phyloP scores from a whole-genome alignment of 495 filamentous ascomycete species.

The Lentithecium fluviatile region DNA sequence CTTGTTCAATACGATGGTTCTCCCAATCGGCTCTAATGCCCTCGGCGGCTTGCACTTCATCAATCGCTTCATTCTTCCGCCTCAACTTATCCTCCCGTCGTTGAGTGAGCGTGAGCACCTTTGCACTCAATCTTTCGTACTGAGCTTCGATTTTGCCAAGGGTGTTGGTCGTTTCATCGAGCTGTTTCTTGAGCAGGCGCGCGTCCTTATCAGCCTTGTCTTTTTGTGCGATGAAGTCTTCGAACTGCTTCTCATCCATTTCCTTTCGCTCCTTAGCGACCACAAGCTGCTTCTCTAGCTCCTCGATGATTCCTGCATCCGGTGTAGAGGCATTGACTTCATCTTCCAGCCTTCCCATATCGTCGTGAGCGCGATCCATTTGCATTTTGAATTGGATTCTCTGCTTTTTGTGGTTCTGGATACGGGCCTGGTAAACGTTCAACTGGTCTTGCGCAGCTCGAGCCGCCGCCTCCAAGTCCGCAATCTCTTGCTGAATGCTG shows the following conservation, averaged over 20 bases:
- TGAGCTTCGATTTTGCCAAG: slow-evolving; percentile 47
- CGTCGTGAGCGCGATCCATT: slow-evolving; percentile 58
- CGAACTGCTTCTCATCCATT: slow-evolving; percentile 49
- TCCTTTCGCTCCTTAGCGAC: slow-evolving; percentile 54
- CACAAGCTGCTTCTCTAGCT: slow-evolving; percentile 53
- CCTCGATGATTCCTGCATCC: slow-evolving; percentile 62
- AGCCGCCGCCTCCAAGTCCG: slow-evolving; percentile 23
- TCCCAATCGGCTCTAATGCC: slow-evolving; percentile 49
- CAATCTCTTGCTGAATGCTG: slow-evolving; percentile 35
- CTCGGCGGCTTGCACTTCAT: slow-evolving; percentile 51
- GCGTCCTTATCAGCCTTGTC: slow-evolving; percentile 49
- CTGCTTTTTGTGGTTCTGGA: slow-evolving; percentile 47
- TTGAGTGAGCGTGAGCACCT: slow-evolving; percentile 51
- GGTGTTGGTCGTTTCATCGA: slow-evolving; percentile 46
- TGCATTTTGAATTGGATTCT: slow-evolving; percentile 54
- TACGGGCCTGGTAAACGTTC: slow-evolving; percentile 45
- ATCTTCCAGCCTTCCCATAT: slow-evolving; percentile 57
- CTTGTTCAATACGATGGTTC: slow-evolving; percentile 49
- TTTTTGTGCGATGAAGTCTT: slow-evolving; percentile 55
- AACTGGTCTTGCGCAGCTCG: slow-evolving; percentile 27
- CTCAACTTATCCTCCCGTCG: slow-evolving; percentile 55
- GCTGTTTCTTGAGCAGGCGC: slow-evolving; percentile 44
- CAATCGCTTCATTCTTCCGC: slow-evolving; percentile 66
- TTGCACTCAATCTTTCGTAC: slow-evolving; percentile 59
- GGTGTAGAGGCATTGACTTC: slow-evolving; percentile 59